Conservation (phyloP, 257 asterid species). For the Lycium barbarum region DNA sequence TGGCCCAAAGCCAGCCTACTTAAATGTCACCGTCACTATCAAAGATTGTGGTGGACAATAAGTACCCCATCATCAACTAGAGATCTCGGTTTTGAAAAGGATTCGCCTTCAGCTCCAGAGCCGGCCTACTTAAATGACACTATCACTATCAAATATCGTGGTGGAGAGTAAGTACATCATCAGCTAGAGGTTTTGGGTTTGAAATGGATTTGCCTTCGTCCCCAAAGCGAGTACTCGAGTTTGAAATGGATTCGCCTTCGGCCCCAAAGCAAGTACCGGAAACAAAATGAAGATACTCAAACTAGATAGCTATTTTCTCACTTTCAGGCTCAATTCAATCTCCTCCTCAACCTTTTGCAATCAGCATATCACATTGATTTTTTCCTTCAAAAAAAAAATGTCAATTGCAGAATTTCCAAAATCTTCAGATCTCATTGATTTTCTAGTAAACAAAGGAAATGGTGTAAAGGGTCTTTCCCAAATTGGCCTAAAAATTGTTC, state of each 20-base stretch:
- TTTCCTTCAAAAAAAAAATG: conserved; percentile 23
- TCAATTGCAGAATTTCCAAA: conserved; percentile 32
- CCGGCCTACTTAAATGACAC: fast-evolving
- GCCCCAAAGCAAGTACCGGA: fast-evolving
- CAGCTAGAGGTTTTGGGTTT: background rate
- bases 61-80: background rate
- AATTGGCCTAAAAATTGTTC: conserved; percentile 41
- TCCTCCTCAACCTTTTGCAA: background rate
- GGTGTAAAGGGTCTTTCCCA: conserved; percentile 58
- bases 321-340: background rate
- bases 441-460: conserved; percentile 49
- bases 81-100: background rate
- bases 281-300: background rate
- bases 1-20: too few species aligned
- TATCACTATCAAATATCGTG: background rate
- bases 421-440: conserved; percentile 47
- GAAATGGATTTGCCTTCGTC: background rate
- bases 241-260: fast-evolving
- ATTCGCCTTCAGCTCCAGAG: background rate
- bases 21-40: too few species aligned
- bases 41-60: too few species aligned
- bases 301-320: background rate
- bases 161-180: background rate
- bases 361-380: background rate
- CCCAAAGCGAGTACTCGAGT: background rate